Conservation (phyloP, 2,329 filamentous ascomycete species). For the Rhytidhysteron rufulum region DNA sequence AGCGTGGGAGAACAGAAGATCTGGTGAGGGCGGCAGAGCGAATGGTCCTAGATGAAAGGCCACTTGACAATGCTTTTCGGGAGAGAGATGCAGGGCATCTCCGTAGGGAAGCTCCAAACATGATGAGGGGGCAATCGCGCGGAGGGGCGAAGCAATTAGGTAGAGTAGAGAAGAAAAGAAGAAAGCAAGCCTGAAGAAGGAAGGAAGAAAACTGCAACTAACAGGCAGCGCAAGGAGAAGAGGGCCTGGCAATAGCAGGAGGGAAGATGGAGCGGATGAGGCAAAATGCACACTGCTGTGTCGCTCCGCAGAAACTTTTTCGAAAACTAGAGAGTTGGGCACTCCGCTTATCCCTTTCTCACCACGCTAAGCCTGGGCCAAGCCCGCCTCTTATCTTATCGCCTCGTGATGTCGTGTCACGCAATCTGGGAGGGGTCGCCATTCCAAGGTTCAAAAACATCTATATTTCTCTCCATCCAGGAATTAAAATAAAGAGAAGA, state of each 20-base stretch:
- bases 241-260: slow-evolving; percentile 12
- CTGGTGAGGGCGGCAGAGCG: slow-evolving; percentile 18
- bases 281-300: too few relatives aligned
- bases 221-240: background rate
- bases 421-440: background rate
- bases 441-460: too few relatives aligned
- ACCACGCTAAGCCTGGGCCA: slow-evolving; percentile 10
- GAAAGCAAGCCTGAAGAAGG: background rate
- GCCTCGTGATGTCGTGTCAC: slow-evolving; percentile 11
- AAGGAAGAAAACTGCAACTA: too few relatives aligned
- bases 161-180: slow-evolving; percentile 12
- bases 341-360: slow-evolving; percentile 2
- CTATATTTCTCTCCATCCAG: background rate
- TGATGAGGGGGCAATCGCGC: slow-evolving; percentile 20
- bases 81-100: slow-evolving; percentile 38
- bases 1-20: slow-evolving; percentile 15
- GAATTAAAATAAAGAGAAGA: too few relatives aligned
- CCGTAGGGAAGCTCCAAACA: slow-evolving; percentile 43
- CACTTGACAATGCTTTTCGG: slow-evolving; percentile 22
- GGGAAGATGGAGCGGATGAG: slow-evolving; percentile 2
- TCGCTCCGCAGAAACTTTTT: slow-evolving; percentile 24
- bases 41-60: slow-evolving; percentile 22
- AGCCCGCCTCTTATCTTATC: slow-evolving; percentile 17
- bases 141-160: slow-evolving; percentile 11
- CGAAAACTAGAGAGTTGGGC: slow-evolving; percentile 14